phyloP scores from a whole-genome alignment of 1,139 yeast species.

The Candida sp. region DNA sequence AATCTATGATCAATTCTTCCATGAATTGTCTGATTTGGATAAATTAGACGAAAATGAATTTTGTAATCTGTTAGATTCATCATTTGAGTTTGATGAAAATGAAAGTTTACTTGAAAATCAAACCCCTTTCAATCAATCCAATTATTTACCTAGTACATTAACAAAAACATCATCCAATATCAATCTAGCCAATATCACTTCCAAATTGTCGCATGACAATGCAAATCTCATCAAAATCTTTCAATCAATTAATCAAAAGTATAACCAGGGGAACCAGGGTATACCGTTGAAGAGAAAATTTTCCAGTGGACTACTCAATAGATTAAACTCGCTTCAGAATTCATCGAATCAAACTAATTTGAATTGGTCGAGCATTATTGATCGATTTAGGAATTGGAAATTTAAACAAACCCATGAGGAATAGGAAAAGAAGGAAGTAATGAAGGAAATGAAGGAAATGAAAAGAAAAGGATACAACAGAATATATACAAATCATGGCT shows the following conservation, averaged over 20 bases:
- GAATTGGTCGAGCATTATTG: background rate
- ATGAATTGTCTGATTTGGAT: conserved; percentile 17
- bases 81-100: too few relatives aligned
- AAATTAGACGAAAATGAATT: background rate
- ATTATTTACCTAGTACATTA: too few relatives aligned
- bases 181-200: background rate
- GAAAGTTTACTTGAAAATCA: too few relatives aligned
- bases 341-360: background rate
- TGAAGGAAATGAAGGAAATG: background rate
- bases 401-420: background rate
- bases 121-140: too few relatives aligned
- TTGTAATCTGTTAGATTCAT: background rate
- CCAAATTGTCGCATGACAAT: background rate
- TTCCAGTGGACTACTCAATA: conserved; percentile 1
- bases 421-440: background rate
- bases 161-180: too few relatives aligned
- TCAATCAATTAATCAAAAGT: conserved; percentile 5
- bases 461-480: too few relatives aligned
- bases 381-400: background rate
- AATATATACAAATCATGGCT: too few relatives aligned
- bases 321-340: background rate
- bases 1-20: conserved; percentile 51
- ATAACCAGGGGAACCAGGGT: background rate
- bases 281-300: background rate
- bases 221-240: conserved; percentile 4